These are phyloP conservation scores for Russula brevipes DNA, from an alignment of 768 basidiomycete species.

Conservation along the genomic window DNA sequence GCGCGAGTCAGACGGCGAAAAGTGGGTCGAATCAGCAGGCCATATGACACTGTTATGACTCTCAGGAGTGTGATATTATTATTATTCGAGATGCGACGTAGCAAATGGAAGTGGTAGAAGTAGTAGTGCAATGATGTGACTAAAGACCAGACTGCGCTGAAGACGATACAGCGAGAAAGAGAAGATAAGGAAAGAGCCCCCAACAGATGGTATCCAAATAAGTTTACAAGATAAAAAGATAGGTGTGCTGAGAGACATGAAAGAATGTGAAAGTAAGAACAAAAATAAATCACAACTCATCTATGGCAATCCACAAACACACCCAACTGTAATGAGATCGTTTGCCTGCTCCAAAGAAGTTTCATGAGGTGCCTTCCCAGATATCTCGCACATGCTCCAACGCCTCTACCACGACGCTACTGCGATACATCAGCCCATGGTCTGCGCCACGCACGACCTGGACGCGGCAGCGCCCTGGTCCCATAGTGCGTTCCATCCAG, in stretches of 20 bases:
- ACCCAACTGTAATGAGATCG: background rate
- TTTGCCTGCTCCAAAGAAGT: background rate
- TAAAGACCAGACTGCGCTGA: constrained; percentile 10
- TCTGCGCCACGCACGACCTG: constrained; percentile 84
- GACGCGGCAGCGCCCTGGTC: constrained; percentile 65
- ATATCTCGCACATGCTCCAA: constrained; percentile 61
- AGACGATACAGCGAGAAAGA: constrained; percentile 11
- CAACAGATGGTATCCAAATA: constrained; percentile 19
- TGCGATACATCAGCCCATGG: constrained; percentile 91
- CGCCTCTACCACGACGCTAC: constrained; percentile 79
- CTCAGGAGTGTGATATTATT: background rate
- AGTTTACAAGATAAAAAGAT: constrained; percentile 19
- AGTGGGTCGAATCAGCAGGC: too few species aligned
- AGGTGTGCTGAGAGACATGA: constrained; percentile 2
- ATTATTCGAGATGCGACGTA: constrained; percentile 9
- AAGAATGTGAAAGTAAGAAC: background rate
- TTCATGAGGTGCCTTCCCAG: constrained; percentile 29
- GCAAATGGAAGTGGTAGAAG: constrained; percentile 13
- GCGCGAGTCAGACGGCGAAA: too few species aligned
- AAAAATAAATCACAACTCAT: background rate
- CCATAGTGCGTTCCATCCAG: constrained; percentile 89
- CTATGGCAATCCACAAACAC: background rate
- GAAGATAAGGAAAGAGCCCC: background rate
- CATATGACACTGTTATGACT: background rate
- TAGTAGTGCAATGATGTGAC: constrained; percentile 10